phyloP scores from a whole-genome alignment of 495 filamentous ascomycete genomes.

The Penicillium salamii region DNA sequence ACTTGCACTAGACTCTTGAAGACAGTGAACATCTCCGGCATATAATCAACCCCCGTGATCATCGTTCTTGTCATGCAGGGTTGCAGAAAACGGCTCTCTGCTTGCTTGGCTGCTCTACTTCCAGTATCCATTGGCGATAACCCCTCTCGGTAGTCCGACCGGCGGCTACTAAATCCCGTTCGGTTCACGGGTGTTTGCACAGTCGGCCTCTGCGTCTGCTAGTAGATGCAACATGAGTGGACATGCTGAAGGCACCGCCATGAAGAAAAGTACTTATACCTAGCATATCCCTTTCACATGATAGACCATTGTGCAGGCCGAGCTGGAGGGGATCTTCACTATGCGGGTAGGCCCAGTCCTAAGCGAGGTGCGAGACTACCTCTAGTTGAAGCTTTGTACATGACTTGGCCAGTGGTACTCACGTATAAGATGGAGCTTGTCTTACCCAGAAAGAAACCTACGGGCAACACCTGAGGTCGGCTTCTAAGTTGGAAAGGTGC shows the following conservation, averaged over 20 bases:
- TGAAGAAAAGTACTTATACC: background rate
- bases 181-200: too few relatives aligned
- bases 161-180: conserved; percentile 12
- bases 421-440: conserved; percentile 2
- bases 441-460: too few relatives aligned
- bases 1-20: background rate
- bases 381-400: background rate
- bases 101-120: conserved; percentile 16
- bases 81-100: conserved; percentile 9
- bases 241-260: background rate
- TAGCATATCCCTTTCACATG: background rate
- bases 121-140: conserved; percentile 6
- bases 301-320: background rate
- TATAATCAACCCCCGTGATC: conserved; percentile 5
- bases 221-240: background rate
- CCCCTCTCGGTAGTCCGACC: conserved; percentile 10
- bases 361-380: conserved; percentile 10
- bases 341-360: background rate
- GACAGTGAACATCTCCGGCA: too few relatives aligned
- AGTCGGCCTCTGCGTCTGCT: background rate
- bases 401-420: background rate
- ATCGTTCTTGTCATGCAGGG: conserved; percentile 4
- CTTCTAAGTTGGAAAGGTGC: background rate
- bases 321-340: background rate
- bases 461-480: too few relatives aligned